These are phyloP conservation scores for Boletus bicolor DNA, from an alignment of 768 basidiomycete genomes.

Conservation along the genomic window DNA sequence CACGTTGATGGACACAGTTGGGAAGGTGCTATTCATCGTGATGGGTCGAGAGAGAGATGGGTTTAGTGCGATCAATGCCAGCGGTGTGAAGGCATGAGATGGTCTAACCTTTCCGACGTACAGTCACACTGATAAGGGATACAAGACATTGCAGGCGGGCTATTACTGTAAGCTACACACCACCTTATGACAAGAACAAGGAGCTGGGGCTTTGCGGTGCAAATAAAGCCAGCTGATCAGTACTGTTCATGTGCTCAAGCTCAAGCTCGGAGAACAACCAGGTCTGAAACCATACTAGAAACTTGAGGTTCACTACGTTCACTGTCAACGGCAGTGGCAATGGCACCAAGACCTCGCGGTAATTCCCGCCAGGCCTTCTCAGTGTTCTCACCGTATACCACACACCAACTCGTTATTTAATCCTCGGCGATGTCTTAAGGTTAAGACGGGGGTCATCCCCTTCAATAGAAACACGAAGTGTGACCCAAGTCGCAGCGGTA, in stretches of 20 bases:
- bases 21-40: conserved; percentile 27
- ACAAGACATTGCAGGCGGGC: background rate
- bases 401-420: background rate
- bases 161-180: background rate
- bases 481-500: background rate
- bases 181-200: background rate
- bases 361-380: background rate
- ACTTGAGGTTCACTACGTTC: too few species aligned
- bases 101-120: background rate
- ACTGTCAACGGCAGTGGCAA: too few species aligned
- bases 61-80: background rate
- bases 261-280: background rate
- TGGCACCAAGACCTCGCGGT: background rate
- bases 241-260: background rate
- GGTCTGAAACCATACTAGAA: too few species aligned
- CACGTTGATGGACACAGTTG: conserved; percentile 31
- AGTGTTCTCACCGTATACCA: background rate
- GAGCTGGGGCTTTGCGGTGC: too few species aligned
- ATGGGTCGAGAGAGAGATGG: background rate
- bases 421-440: background rate
- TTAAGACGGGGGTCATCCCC: background rate
- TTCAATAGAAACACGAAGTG: background rate
- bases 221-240: background rate
- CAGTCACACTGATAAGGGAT: background rate
- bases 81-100: background rate